These are phyloP conservation scores for Pyricularia pennisetigena DNA, from an alignment of 2,329 filamentous ascomycete species.

Conservation along the genomic window DNA sequence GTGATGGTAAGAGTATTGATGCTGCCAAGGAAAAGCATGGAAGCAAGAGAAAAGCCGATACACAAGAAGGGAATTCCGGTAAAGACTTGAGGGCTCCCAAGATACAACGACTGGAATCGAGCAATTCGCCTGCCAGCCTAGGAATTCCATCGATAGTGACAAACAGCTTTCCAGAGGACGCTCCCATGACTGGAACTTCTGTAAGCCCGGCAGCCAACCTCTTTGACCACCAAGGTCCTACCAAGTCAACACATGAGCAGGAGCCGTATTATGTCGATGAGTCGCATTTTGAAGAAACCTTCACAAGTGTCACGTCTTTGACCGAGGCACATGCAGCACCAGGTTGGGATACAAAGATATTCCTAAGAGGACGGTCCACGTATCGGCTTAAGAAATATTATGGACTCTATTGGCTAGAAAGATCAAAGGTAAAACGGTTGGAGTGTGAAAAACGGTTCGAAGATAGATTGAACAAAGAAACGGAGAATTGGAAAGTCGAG, in stretches of 20 bases:
- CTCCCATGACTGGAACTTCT: background rate
- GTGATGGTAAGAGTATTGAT: background rate
- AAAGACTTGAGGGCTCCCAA: background rate
- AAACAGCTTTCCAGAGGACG: background rate
- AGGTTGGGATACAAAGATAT: background rate
- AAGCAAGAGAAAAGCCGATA: background rate
- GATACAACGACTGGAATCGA: background rate
- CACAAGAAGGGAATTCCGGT: background rate
- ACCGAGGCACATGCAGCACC: background rate
- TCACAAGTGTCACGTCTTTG: background rate
- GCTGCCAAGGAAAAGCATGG: background rate
- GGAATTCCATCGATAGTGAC: background rate
- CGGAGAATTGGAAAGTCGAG: background rate
- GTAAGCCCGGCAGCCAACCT: background rate
- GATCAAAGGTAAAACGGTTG: background rate
- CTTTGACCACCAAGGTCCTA: background rate
- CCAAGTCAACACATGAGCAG: background rate
- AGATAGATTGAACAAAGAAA: background rate
- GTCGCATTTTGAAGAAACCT: background rate
- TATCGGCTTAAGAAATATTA: background rate
- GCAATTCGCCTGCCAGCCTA: background rate
- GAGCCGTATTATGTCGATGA: background rate
- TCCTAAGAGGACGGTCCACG: background rate
- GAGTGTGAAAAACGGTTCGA: background rate
- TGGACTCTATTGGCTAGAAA: background rate